Percentiles rank a stretch among this genome's conserved stretches.
Conservation (phyloP, 2,329 filamentous ascomycete species). For the Penicillium sp. region DNA sequence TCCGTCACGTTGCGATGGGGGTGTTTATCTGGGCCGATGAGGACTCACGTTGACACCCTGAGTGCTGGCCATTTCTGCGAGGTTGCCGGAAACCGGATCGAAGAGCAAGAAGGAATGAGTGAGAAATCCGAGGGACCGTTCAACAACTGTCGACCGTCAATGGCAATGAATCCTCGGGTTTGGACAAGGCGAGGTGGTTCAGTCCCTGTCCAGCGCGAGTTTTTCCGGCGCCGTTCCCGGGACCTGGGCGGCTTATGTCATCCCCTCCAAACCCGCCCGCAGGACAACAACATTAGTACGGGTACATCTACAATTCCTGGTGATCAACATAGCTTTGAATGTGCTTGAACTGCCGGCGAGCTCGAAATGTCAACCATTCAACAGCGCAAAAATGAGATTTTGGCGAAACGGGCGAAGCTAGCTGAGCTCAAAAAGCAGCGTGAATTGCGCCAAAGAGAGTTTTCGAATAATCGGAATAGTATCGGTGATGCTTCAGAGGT, state of each 20-base stretch:
- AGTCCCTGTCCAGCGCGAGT: slow-evolving; percentile 38
- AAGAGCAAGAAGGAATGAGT: slow-evolving; percentile 22
- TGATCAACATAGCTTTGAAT: neutral
- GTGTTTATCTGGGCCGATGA: slow-evolving; percentile 11
- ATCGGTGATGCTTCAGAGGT: slow-evolving; percentile 67
- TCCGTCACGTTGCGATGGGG: slow-evolving; percentile 9
- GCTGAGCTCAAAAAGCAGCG: slow-evolving; percentile 91
- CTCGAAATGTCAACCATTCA: slow-evolving; percentile 42
- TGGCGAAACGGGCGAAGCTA: slow-evolving; percentile 94
- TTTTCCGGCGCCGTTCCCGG: slow-evolving; percentile 33
- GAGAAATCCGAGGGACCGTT: slow-evolving; percentile 27
- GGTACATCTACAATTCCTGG: slow-evolving; percentile 8
- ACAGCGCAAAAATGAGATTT: slow-evolving; percentile 87
- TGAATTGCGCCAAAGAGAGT: slow-evolving; percentile 73
- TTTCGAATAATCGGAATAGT: slow-evolving; percentile 62
- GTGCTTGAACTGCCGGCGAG: slow-evolving; percentile 1
- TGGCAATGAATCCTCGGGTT: slow-evolving; percentile 30
- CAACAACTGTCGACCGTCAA: slow-evolving; percentile 34
- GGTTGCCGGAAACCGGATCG: slow-evolving; percentile 39
- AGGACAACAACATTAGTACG: slow-evolving; percentile 11
- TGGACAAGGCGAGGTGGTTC: slow-evolving; percentile 28
- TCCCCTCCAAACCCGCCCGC: slow-evolving; percentile 26
- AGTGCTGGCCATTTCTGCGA: slow-evolving; percentile 53
- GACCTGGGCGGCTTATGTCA: slow-evolving; percentile 33
- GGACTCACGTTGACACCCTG: slow-evolving; percentile 61